Evolutionary conservation across 179 eudicot genomes (phyloP).

Genomic region (Spinacia oleracea): DNA sequence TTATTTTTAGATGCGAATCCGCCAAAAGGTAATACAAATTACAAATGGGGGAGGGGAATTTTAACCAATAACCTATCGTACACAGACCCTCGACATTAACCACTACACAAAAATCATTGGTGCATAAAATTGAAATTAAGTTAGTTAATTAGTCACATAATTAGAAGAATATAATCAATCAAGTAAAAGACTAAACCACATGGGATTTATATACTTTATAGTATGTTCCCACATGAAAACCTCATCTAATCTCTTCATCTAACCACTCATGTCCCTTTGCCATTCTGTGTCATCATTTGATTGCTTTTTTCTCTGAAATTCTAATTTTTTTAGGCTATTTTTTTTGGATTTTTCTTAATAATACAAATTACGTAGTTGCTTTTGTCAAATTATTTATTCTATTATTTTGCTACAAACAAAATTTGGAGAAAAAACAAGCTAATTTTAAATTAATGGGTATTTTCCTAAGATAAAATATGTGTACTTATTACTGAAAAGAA

Average conservation of each 20-base stretch:
- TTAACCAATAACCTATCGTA: too few species aligned
- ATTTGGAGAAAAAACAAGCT: neutral
- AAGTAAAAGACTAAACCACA: constrained; percentile 1
- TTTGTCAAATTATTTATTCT: neutral
- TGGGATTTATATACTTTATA: neutral
- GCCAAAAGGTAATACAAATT: too few species aligned
- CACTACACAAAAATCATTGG: too few species aligned
- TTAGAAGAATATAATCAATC: constrained; percentile 11
- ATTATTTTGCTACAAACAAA: neutral
- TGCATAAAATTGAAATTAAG: neutral
- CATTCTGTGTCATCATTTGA: neutral
- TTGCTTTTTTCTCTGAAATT: neutral
- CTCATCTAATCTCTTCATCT: constrained; percentile 32
- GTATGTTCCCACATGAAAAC: constrained; percentile 27
- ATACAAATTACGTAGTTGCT: neutral
- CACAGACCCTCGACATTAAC: too few species aligned
- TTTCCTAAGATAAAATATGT: neutral
- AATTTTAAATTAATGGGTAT: neutral
- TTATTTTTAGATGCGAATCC: too few species aligned
- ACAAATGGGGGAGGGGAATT: too few species aligned
- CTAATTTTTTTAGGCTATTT: neutral
- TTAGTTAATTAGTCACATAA: neutral
- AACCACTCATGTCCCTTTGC: constrained; percentile 30
- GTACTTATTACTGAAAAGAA: neutral
- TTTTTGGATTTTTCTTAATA: neutral